These are phyloP conservation scores for Suillus hirtellus DNA, from an alignment of 768 basidiomycete species.

Conservation along the genomic window DNA sequence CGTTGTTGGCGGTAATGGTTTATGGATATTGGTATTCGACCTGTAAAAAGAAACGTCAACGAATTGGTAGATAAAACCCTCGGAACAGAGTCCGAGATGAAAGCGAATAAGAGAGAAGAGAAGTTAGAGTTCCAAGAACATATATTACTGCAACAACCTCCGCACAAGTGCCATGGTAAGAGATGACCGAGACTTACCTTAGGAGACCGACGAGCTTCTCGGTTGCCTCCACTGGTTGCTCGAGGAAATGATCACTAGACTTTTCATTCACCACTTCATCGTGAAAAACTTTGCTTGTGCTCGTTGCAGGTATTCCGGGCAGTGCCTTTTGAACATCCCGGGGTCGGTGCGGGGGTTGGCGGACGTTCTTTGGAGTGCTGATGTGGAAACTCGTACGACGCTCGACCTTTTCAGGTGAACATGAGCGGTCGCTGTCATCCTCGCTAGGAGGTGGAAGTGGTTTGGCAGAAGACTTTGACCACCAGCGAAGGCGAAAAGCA, in stretches of 20 bases:
- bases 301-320: background rate
- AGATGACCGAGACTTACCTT: slow-evolving; percentile 17
- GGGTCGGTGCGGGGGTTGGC: slow-evolving; percentile 12
- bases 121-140: background rate
- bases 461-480: slow-evolving; percentile 7
- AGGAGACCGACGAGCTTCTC: slow-evolving; percentile 4
- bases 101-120: background rate
- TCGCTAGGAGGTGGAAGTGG: slow-evolving; percentile 14
- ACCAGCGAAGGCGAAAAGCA: slow-evolving; percentile 25
- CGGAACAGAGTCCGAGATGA: background rate
- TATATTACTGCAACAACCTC: background rate
- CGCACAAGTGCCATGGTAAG: slow-evolving; percentile 2
- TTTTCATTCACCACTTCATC: slow-evolving; percentile 4
- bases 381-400: slow-evolving; percentile 15
- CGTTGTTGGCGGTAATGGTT: background rate
- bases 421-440: slow-evolving; percentile 25
- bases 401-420: slow-evolving; percentile 18
- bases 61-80: background rate
- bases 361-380: background rate
- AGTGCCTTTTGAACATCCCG: slow-evolving; percentile 4
- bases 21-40: slow-evolving; percentile 2
- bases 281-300: slow-evolving; percentile 4
- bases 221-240: slow-evolving; percentile 10
- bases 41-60: background rate
- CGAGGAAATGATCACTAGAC: background rate